Percentiles rank a stretch among this genome's conserved stretches.
phyloP scores from a whole-genome alignment of 257 asterid genomes.

The Thymus quinquecostatus region DNA sequence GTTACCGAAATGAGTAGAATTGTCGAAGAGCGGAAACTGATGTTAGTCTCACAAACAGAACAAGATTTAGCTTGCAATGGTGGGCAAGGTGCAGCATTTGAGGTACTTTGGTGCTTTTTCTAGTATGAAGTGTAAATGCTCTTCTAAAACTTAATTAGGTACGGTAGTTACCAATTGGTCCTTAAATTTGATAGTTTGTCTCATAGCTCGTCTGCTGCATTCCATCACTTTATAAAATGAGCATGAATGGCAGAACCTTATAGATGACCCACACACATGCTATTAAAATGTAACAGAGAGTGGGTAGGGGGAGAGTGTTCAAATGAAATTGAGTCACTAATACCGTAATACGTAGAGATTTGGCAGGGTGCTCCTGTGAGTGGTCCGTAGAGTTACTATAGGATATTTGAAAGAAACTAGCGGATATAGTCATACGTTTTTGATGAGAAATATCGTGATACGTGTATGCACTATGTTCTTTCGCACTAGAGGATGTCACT shows the following conservation, averaged over 20 bases:
- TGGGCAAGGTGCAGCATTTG: conserved; percentile 98
- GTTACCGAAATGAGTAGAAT: conserved; percentile 98
- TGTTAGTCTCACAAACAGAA: conserved; percentile 95
- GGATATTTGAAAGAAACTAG: conserved; percentile 1
- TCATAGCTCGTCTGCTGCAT: neutral
- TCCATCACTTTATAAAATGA: neutral
- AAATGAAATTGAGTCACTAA: conserved; percentile 15
- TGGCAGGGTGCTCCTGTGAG: conserved; percentile 16
- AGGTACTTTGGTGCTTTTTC: conserved; percentile 56
- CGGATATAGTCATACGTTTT: neutral
- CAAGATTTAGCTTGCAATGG: conserved; percentile 99
- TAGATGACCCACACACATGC: conserved; percentile 14
- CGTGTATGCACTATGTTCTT: neutral
- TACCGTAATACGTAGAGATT: conserved; percentile 13
- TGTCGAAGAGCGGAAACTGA: conserved; percentile 91
- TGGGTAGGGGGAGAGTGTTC: conserved; percentile 12
- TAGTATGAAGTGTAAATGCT: conserved; percentile 7
- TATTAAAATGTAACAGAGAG: conserved; percentile 18
- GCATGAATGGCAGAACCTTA: conserved; percentile 2
- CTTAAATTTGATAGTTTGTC: conserved; percentile 26
- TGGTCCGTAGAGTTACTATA: conserved; percentile 1
- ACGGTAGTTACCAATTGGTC: conserved; percentile 12
- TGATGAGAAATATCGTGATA: neutral
- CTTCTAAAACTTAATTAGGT: conserved; percentile 12
- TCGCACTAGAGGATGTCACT: neutral